A percentile compares a stretch with the other conserved stretches of the same genome.
These are phyloP conservation scores for Lyophyllum shimeji DNA, from an alignment of 768 basidiomycete species.

Conservation along the genomic window DNA sequence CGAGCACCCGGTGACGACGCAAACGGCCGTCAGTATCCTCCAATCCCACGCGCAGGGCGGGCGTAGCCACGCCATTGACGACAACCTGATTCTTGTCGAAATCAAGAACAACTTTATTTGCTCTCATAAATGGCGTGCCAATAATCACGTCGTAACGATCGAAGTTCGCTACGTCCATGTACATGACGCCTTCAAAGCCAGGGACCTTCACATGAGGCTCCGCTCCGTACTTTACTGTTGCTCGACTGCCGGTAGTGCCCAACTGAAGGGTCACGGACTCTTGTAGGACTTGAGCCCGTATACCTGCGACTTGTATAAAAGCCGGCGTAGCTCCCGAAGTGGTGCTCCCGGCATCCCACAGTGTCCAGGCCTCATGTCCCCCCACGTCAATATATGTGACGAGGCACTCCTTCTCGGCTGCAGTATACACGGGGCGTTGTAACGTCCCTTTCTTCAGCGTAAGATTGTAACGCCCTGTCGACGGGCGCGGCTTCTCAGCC, in stretches of 20 bases:
- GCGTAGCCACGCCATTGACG: constrained; percentile 3
- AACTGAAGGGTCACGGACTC: constrained; percentile 26
- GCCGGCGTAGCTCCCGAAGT: constrained; percentile 17
- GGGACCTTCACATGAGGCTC: constrained; percentile 15
- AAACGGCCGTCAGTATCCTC: not conserved
- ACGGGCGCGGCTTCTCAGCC: not conserved
- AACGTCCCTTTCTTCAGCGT: not conserved
- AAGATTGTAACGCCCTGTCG: not conserved
- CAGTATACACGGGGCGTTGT: not conserved
- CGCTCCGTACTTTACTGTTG: constrained; percentile 27
- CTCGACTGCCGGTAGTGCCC: constrained; percentile 30
- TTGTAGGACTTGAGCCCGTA: constrained; percentile 2
- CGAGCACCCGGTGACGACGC: not conserved
- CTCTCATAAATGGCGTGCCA: constrained; percentile 31
- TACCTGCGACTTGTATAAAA: constrained; percentile 15
- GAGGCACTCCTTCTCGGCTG: not conserved
- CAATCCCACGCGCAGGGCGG: not conserved
- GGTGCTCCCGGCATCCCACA: constrained; percentile 23
- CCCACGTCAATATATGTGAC: not conserved
- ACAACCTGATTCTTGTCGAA: constrained; percentile 18
- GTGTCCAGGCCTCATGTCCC: not conserved
- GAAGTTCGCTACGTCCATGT: constrained; percentile 35
- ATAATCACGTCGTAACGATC: constrained; percentile 35
- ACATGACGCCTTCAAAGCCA: constrained; percentile 1
- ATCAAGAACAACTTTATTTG: constrained; percentile 22